Evolutionary conservation across 495 filamentous ascomycete species (phyloP).

Genomic region (Aspergillus conjunctus): DNA sequence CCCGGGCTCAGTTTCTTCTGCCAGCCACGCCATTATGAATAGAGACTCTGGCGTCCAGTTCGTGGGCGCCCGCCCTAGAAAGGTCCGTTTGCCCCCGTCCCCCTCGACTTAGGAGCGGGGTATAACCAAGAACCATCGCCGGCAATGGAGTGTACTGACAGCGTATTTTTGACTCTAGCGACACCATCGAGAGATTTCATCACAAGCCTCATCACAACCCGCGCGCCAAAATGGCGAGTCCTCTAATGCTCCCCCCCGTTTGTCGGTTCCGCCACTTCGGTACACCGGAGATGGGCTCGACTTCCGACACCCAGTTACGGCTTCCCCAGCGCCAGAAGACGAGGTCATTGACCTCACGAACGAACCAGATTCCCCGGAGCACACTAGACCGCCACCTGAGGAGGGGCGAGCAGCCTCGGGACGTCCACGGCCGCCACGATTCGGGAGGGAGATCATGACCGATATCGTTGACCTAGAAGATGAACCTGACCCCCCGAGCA

Average conservation of each 20-base stretch:
- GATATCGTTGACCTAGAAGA: slow-evolving; percentile 43
- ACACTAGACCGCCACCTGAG: slow-evolving; percentile 3
- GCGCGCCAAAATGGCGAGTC: slow-evolving; percentile 13
- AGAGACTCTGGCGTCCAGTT: slow-evolving; percentile 42
- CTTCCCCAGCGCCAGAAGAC: slow-evolving; percentile 28
- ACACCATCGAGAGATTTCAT: not conserved
- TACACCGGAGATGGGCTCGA: slow-evolving; percentile 54
- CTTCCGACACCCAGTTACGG: slow-evolving; percentile 48
- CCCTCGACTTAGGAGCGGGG: slow-evolving; percentile 26
- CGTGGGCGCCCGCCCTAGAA: slow-evolving; percentile 42
- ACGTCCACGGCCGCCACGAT: slow-evolving; percentile 32
- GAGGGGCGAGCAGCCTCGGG: slow-evolving; percentile 14
- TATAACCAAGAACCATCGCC: slow-evolving; percentile 18
- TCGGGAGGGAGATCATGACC: slow-evolving; percentile 38
- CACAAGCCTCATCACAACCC: not conserved
- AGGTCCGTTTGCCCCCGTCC: slow-evolving; percentile 34
- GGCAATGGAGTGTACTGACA: slow-evolving; percentile 5
- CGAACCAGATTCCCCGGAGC: slow-evolving; percentile 46
- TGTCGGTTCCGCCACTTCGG: slow-evolving; percentile 32
- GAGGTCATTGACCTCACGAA: slow-evolving; percentile 59
- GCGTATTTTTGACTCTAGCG: not conserved
- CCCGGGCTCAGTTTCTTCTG: not conserved
- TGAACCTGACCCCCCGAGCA: slow-evolving; percentile 31
- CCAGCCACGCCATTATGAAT: slow-evolving; percentile 31
- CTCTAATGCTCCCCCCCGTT: slow-evolving; percentile 27